These are phyloP conservation scores for Kwoniella bestiolae DNA, from an alignment of 768 basidiomycete species.

Conservation along the genomic window DNA sequence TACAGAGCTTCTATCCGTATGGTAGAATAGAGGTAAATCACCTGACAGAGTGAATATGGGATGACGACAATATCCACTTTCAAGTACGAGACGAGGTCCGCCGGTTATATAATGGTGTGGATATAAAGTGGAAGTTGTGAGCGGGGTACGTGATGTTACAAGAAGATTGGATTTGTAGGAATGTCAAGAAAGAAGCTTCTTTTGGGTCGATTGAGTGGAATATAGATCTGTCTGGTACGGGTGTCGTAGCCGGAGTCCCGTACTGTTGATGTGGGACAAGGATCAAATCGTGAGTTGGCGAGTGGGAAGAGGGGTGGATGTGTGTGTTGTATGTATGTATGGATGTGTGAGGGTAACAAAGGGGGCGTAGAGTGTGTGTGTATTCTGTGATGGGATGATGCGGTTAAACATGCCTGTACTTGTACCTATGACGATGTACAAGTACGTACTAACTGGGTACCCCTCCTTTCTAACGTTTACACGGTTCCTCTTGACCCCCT, in stretches of 20 bases:
- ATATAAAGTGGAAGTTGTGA: not conserved
- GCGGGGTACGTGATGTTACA: not conserved
- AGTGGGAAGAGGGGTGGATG: not conserved
- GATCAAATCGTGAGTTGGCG: not conserved
- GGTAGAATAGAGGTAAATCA: not conserved
- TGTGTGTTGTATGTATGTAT: not conserved
- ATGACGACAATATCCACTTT: not conserved
- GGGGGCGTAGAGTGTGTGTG: not conserved
- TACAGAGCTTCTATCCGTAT: not conserved
- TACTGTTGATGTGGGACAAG: not conserved
- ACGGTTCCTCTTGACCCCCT: not conserved
- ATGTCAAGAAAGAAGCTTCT: conserved; percentile 1
- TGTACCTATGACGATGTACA: not conserved
- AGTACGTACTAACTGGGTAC: not conserved
- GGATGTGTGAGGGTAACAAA: not conserved
- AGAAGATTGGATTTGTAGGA: not conserved
- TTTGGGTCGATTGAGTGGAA: not conserved
- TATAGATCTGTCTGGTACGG: not conserved
- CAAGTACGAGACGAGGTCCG: not conserved
- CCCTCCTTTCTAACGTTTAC: not conserved
- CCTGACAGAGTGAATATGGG: conserved; percentile 2
- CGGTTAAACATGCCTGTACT: no score
- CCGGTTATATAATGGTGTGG: not conserved
- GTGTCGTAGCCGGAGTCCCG: not conserved
- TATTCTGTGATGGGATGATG: not conserved